phyloP scores from a whole-genome alignment of 305 asterid species.

The Monarda citriodora region DNA sequence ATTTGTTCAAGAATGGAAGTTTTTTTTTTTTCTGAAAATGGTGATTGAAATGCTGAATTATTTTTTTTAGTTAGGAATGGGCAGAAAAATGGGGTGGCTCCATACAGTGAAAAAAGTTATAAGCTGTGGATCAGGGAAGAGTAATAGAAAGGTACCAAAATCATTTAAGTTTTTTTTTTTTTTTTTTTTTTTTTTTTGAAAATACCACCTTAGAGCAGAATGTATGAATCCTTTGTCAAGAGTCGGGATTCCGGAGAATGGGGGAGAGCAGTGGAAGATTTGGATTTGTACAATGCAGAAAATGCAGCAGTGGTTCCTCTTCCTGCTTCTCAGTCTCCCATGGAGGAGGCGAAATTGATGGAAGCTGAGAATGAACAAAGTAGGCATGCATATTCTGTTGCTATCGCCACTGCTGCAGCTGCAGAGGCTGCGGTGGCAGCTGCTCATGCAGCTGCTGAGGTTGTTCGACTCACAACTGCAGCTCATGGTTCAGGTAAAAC shows the following conservation, averaged over 20 bases:
- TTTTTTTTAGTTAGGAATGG: constrained; percentile 48
- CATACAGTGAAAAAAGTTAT: constrained; percentile 58
- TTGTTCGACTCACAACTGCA: constrained; percentile 75
- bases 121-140: constrained; percentile 51
- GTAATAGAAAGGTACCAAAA: constrained; percentile 52
- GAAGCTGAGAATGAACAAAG: constrained; percentile 78
- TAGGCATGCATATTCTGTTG: constrained; percentile 80
- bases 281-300: constrained; percentile 34
- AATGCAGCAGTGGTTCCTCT: constrained; percentile 21
- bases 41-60: constrained; percentile 6
- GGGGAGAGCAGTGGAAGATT: constrained; percentile 39
- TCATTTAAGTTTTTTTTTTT: too few species aligned
- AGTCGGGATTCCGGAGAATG: constrained; percentile 42
- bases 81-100: constrained; percentile 70
- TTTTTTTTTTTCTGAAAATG: constrained; percentile 3
- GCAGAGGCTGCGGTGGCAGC: constrained; percentile 97
- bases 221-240: constrained; percentile 17
- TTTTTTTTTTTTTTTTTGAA: too few species aligned
- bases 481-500: constrained; percentile 51
- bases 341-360: constrained; percentile 49
- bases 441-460: constrained; percentile 96
- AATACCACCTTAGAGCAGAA: constrained; percentile 1
- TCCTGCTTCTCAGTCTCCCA: constrained; percentile 26
- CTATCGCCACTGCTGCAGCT: constrained; percentile 85
- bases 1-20: not conserved